phyloP scores from a whole-genome alignment of 2,329 filamentous ascomycete species.

The Pseudogymnoascus sp. region DNA sequence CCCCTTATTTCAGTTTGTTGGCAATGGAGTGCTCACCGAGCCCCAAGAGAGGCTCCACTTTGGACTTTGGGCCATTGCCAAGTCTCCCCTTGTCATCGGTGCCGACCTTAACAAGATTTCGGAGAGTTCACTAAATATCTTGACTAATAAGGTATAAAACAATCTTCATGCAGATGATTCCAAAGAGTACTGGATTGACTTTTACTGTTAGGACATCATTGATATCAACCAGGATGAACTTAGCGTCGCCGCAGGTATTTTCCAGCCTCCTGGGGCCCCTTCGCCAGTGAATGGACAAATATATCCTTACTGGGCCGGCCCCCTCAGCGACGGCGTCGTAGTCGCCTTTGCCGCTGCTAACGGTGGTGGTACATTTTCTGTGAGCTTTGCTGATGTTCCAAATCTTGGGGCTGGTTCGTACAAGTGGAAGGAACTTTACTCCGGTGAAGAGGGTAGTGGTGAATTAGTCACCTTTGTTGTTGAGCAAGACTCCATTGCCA shows the following conservation, averaged over 20 bases:
- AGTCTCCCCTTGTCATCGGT: constrained; percentile 26
- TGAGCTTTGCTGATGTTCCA: constrained; percentile 38
- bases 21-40: constrained; percentile 30
- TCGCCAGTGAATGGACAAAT: constrained; percentile 36
- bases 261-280: constrained; percentile 26
- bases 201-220: neutral
- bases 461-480: neutral
- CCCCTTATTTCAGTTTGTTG: constrained; percentile 20
- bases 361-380: constrained; percentile 35
- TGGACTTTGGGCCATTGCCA: constrained; percentile 35
- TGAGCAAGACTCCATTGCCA: neutral
- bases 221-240: constrained; percentile 23
- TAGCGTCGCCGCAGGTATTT: constrained; percentile 34
- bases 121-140: neutral
- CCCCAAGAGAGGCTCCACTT: constrained; percentile 37
- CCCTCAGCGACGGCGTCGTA: constrained; percentile 29
- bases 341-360: constrained; percentile 34
- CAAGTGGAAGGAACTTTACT: constrained; percentile 30
- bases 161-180: neutral
- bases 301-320: constrained; percentile 37
- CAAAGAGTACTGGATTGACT: neutral
- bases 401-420: constrained; percentile 34
- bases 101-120: neutral
- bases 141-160: neutral
- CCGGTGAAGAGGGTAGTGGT: constrained; percentile 21